phyloP scores from a whole-genome alignment of 2,329 filamentous ascomycete species.

The Pyrenophora teres region DNA sequence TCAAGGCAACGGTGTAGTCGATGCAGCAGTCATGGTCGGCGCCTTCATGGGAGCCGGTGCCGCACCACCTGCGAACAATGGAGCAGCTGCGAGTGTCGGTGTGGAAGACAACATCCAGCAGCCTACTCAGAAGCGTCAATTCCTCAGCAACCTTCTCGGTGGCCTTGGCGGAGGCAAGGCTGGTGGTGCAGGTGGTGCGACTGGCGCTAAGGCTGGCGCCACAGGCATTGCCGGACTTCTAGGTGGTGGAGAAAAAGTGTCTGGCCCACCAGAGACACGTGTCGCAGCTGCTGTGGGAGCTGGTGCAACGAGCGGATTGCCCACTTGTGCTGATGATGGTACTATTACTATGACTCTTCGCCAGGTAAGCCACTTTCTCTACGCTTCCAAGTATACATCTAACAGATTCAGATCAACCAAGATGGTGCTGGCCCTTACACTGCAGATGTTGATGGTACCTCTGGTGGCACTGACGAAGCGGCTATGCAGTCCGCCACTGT shows the following conservation, averaged over 20 bases:
- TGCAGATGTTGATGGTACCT: constrained; percentile 66
- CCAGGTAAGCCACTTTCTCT: constrained; percentile 47
- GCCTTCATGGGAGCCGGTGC: constrained; percentile 60
- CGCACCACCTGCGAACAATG: constrained; percentile 39
- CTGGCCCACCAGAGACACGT: constrained; percentile 56
- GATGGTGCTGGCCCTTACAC: constrained; percentile 69
- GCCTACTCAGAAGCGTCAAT: constrained; percentile 34
- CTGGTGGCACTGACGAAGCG: constrained; percentile 63
- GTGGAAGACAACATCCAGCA: constrained; percentile 41
- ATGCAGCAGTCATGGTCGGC: constrained; percentile 62
- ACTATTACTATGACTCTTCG: constrained; percentile 67
- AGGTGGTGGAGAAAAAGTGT: constrained; percentile 53
- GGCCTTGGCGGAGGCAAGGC: constrained; percentile 25
- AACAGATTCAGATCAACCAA: constrained; percentile 60
- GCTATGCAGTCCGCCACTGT: constrained; percentile 66
- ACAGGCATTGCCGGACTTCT: constrained; percentile 39
- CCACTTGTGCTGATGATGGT: constrained; percentile 65
- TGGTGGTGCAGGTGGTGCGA: constrained; percentile 27
- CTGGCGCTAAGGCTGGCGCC: constrained; percentile 29
- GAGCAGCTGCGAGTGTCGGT: constrained; percentile 36
- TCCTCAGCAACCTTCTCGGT: constrained; percentile 42
- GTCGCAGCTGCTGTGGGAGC: constrained; percentile 61
- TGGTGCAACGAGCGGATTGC: constrained; percentile 61
- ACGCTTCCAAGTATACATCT: neutral
- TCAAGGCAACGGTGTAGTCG: constrained; percentile 64